Conservation (phyloP, 768 basidiomycete species). For the Podaxis sp. region DNA sequence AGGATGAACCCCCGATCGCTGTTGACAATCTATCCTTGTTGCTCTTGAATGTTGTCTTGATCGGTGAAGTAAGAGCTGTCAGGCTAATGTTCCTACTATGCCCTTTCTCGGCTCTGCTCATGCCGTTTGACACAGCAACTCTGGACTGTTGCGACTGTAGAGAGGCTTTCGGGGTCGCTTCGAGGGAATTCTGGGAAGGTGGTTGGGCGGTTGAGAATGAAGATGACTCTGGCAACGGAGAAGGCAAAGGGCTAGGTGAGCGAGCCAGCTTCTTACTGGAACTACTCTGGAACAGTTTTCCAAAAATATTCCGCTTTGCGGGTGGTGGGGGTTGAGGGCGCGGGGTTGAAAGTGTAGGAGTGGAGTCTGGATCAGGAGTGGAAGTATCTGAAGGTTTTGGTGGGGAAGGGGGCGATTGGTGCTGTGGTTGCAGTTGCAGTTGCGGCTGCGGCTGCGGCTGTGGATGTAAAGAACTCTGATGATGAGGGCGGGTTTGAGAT, state of each 20-base stretch:
- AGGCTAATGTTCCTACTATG: conserved; percentile 27
- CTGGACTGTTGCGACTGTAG: conserved; percentile 6
- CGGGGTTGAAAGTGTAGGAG: conserved; percentile 20
- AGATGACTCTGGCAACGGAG: conserved; percentile 1
- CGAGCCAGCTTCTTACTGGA: conserved; percentile 11
- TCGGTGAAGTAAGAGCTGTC: conserved; percentile 22
- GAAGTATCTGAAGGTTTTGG: background rate
- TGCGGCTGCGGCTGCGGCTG: conserved; percentile 15
- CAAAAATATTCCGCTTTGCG: conserved; percentile 61
- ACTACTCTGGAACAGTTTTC: conserved; percentile 62
- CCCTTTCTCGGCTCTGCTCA: conserved; percentile 16
- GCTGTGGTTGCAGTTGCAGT: conserved; percentile 14
- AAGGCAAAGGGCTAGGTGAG: conserved; percentile 14
- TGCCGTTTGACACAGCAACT: conserved; percentile 18
- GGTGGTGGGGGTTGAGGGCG: conserved; percentile 26
- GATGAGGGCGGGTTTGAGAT: conserved; percentile 12
- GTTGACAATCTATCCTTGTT: conserved; percentile 26
- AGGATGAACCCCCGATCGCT: conserved; percentile 13
- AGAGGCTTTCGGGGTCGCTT: conserved; percentile 10
- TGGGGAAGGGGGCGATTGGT: conserved; percentile 10
- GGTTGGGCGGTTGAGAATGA: background rate
- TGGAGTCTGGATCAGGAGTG: background rate
- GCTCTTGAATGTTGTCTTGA: conserved; percentile 26
- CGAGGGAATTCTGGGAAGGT: background rate
- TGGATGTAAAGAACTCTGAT: conserved; percentile 16